phyloP scores from a whole-genome alignment of 164 flowering plant species.

The Magnolia sinica region DNA sequence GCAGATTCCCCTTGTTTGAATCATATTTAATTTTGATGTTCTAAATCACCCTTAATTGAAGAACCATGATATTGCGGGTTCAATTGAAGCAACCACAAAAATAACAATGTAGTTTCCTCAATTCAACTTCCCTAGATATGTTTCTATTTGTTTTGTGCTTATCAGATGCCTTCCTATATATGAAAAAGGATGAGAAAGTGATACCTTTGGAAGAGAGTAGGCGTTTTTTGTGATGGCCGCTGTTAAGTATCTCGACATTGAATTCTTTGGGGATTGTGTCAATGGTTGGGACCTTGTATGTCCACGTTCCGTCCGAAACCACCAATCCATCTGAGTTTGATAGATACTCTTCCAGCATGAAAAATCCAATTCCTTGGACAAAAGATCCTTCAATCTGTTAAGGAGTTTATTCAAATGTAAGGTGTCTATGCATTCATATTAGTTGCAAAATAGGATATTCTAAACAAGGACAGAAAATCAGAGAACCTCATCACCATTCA shows the following conservation, averaged over 20 bases:
- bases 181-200: neutral
- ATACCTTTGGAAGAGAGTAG: slow-evolving; percentile 89
- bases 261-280: slow-evolving; percentile 78
- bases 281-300: slow-evolving; percentile 84
- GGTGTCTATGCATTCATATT: neutral
- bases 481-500: neutral
- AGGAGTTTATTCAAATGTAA: slow-evolving; percentile 2
- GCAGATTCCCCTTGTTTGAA: too few species aligned
- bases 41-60: too few species aligned
- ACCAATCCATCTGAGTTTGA: slow-evolving; percentile 62
- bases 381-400: slow-evolving; percentile 89
- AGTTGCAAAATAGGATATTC: neutral
- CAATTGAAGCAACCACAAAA: too few species aligned
- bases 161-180: too few species aligned
- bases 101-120: too few species aligned
- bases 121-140: too few species aligned
- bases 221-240: slow-evolving; percentile 71
- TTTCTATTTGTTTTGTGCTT: too few species aligned
- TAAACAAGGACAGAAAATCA: neutral
- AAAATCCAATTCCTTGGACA: slow-evolving; percentile 89
- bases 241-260: slow-evolving; percentile 72
- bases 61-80: too few species aligned
- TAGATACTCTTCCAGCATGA: slow-evolving; percentile 78
- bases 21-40: too few species aligned
- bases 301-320: slow-evolving; percentile 69